Base-by-base conservation (phyloP, 768 basidiomycete species). In the Suillus discolor region DNA sequence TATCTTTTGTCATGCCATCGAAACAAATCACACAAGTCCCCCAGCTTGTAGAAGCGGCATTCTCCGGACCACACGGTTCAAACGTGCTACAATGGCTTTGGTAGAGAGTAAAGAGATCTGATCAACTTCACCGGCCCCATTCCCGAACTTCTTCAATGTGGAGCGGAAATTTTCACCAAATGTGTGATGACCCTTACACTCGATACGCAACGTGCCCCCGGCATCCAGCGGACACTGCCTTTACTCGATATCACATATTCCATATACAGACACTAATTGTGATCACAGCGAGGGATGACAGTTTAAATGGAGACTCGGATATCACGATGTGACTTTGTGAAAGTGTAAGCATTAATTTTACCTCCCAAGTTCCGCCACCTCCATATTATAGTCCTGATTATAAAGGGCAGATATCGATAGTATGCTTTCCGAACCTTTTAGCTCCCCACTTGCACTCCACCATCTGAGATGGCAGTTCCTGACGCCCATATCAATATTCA, bases 271-370 rank as follows among this genome's bases (percentile, higher is more conserved):
- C 9, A 59, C 28, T 34, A 9, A 7, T 23, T 68, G 77, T 78
- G 77, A 76, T 78, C 71, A 78, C 62, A 72, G 57, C 69, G 66
- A 75, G 75, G 68, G 67, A 3, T 1, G 2, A 13, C 1, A 2
- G 57, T 62, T 70, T 64, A 44, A 68, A 76, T 67, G 44, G 54
- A 66, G 6, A 12, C 25, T 47, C 67, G 68, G 18, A 36, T 34
- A 60, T 63, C 59, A 67, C 62, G 67, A 70, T 78, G 75, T 76
- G 76, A 76, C 68, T 25, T 11, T 12, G 15, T 69, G 67, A 67
- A 72, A 59, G 71, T 71, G 74, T 63, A 28, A 11, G 63, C 55
- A 55, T 54, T 36, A 45, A 53, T 49, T 62, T 62, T 34, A 36
- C 57, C 57, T 23, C 45, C 45, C 60, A 60, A 61, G 57, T 69